Evolutionary conservation across 495 filamentous ascomycete genomes (phyloP), one percentile per base, ranked within the genome.

Genomic region (Penicillium antarcticum): DNA sequence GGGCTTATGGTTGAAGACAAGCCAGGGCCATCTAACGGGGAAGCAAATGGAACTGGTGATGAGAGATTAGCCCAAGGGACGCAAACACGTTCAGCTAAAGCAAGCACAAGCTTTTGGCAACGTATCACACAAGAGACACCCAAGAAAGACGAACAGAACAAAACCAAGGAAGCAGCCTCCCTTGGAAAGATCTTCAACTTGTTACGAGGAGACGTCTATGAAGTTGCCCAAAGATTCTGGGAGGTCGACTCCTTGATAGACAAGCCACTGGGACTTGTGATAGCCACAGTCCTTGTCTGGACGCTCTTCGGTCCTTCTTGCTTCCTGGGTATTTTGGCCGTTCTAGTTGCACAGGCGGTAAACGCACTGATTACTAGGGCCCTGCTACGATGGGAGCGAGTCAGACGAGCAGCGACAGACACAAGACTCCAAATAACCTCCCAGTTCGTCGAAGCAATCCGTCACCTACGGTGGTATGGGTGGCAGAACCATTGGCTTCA

Each of bases 181-280:
- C 88, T 88, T 67, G 89, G 89, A 14, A 92, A 92, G 59, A 91
- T 92, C 32, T 79, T 92, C 50, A 92, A 92, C 57, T 65, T 95
- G 4, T 80, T 92, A 68, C 83, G 87, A 11, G 79, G 77, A 31
- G 89, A 95, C 70, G 87, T 85, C 4, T 95, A 95, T 61, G 87
- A 92, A 58, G 80, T 95, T 16, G 80, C 89, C 3, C 89, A 95
- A 57, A 67, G 78, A 38, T 91, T 92, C 56, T 95, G 89, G 89
- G 89, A 95, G 53, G 81, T 88, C 36, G 77, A 83, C 29, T 61
- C 61, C n/a, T 58, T 95, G 23, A 67, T 89, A 24, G 82, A 81
- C 10, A 82, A 83, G 47, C 89, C 89, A 1, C 59, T 91, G 13
- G 84, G 82, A 48, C 68, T 89, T 23, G 55, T 89, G 3, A 69